These are phyloP conservation scores for Gossypium raimondii DNA, from an alignment of 345 rosid genomes.

Conservation along the genomic window DNA sequence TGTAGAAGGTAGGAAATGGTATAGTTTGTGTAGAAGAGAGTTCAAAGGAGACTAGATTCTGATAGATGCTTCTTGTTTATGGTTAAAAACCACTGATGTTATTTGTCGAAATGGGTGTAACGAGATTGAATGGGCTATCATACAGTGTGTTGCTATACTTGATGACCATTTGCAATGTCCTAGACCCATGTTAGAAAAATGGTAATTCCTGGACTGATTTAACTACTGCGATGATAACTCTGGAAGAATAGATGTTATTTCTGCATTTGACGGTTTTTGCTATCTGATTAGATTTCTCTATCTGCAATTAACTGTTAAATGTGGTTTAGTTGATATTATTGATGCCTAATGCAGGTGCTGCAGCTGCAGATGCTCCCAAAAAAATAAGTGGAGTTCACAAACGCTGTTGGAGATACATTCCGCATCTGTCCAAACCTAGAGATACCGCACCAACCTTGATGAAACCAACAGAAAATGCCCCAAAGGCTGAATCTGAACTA, in stretches of 20 bases:
- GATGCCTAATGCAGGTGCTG: constrained; percentile 45
- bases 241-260: not conserved
- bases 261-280: not conserved
- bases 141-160: not conserved
- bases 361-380: constrained; percentile 72
- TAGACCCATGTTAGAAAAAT: not conserved
- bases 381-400: constrained; percentile 96
- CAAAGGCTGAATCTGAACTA: constrained; percentile 39
- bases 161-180: not conserved
- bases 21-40: not conserved
- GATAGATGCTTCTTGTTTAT: not conserved
- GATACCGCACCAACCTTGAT: constrained; percentile 20
- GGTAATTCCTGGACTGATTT: not conserved
- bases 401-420: constrained; percentile 91
- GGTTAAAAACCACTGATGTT: not conserved
- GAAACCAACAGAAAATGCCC: constrained; percentile 35
- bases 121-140: not conserved
- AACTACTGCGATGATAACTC: not conserved
- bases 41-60: not conserved
- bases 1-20: not conserved
- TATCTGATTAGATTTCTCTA: not conserved
- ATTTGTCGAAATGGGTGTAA: not conserved
- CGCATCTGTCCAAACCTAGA: constrained; percentile 38
- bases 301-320: not conserved
- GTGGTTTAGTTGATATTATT: constrained; percentile 14